These are phyloP conservation scores for Oryza australiensis DNA, from an alignment of 176 grass and related monocot genomes.

Conservation along the genomic window DNA sequence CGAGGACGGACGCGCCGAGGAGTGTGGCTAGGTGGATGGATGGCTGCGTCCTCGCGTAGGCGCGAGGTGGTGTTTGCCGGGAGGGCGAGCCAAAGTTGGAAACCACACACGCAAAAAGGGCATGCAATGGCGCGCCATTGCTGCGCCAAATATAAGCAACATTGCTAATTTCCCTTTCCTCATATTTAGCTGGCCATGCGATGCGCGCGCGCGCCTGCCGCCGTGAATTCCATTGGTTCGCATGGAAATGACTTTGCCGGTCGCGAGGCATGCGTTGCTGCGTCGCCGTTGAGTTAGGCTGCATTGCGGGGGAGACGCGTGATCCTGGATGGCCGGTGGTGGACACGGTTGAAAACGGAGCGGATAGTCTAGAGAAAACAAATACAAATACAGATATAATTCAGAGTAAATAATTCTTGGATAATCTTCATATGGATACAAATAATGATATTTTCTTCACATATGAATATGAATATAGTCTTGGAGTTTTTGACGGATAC, in stretches of 20 bases:
- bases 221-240: neutral
- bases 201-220: neutral
- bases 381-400: too few species aligned
- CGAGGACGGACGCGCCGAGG: neutral
- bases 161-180: conserved; percentile 19
- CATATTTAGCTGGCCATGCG: neutral
- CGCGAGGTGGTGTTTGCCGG: neutral
- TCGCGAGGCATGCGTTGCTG: neutral
- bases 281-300: too few species aligned
- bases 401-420: too few species aligned
- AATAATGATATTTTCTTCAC: too few species aligned
- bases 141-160: conserved; percentile 43
- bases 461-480: too few species aligned
- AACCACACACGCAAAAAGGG: neutral
- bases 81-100: conserved; percentile 38
- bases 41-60: neutral
- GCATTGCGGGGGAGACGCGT: too few species aligned
- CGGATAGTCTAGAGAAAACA: too few species aligned
- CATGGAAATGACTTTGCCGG: neutral
- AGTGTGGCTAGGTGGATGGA: neutral
- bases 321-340: too few species aligned
- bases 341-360: too few species aligned
- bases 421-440: too few species aligned
- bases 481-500: too few species aligned
- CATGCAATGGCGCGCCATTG: conserved; percentile 1